Evolutionary conservation across 1,139 yeast species (phyloP), one percentile per base, ranked within the genome.

Genomic region (Scheffersomyces titani): DNA sequence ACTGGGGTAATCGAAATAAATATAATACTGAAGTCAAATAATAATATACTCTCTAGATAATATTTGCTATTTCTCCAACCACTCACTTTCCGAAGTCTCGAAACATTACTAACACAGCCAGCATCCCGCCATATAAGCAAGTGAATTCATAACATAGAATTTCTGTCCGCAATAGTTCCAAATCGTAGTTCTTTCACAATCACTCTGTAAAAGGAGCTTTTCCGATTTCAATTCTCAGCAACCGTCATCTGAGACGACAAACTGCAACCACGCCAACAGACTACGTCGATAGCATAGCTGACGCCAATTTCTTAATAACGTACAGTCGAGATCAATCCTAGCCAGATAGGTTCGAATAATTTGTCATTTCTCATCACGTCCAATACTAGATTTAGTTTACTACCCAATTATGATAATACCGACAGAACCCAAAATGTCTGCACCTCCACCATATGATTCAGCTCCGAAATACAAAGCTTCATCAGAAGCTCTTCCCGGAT

Each of bases 401-500:
- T 30, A 30, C 3, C 13, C 40, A 4, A 30, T 11, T 16, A 30
- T 30, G 40, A 30, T 30, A 30, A 30, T 30, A 30, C 40, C 40
- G 40, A 30, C 40, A 30, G 2, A 30, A 30, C 40, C 40, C 13
- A 16, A 30, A 30, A 47, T 47, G 51, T 18, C 51, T 19, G 13
- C 40, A 30, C 13, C 40, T 11, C 40, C 40, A 30, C 30, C n/a
- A n/a, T n/a, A n/a, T n/a, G n/a, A n/a, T n/a, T n/a, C n/a, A n/a
- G 52, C 61, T 19, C 73, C 74, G 6, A 47, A 51, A 3, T 74
- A 74, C 59, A 24, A 65, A 2, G 55, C 60, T 19, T 66, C 73
- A 3, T 51, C 51, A 1, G 81, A 77, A 44, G 50, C 54, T 3
- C 65, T 74, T 7, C 83, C 83, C 0, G 51, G 49, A 0, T 79